These are phyloP conservation scores for Tillandsia leiboldiana DNA, from an alignment of 176 grass and related monocot species.

Conservation along the genomic window DNA sequence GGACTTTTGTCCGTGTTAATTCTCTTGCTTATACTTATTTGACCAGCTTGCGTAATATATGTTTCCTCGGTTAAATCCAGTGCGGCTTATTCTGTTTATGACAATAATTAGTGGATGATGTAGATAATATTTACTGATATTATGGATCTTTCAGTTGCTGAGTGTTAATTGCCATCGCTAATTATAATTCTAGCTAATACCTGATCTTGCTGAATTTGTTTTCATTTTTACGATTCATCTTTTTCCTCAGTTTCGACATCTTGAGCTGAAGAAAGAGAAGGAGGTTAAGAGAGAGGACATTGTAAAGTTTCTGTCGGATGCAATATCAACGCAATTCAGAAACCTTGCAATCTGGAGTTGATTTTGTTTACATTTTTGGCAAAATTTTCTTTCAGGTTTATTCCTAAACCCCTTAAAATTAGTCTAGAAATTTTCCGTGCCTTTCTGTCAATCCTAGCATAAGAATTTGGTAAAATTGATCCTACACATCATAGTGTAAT, in stretches of 20 bases:
- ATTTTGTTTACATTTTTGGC: slow-evolving; percentile 12
- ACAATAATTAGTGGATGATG: no score
- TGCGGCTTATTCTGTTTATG: no score
- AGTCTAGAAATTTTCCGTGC: neutral
- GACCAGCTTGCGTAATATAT: neutral
- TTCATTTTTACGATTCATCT: neutral
- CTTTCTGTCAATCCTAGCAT: neutral
- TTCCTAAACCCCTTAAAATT: neutral
- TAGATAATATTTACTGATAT: no score
- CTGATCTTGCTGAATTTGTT: neutral
- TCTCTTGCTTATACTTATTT: neutral
- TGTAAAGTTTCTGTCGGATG: slow-evolving; percentile 72
- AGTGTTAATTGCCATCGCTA: neutral
- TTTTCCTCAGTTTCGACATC: slow-evolving; percentile 61
- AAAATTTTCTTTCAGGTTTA: slow-evolving; percentile 19
- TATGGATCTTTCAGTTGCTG: neutral
- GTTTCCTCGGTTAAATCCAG: neutral
- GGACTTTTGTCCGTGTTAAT: neutral
- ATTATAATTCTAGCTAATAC: neutral
- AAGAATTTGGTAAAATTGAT: no score
- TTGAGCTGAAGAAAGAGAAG: slow-evolving; percentile 83
- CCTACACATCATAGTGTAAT: no score
- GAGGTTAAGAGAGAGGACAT: slow-evolving; percentile 60
- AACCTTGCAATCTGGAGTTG: slow-evolving; percentile 72
- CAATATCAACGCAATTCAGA: slow-evolving; percentile 74